Evolutionary conservation across 257 asterid species (phyloP), one percentile per base, ranked within the genome.

Genomic region (Coffea canephora): DNA sequence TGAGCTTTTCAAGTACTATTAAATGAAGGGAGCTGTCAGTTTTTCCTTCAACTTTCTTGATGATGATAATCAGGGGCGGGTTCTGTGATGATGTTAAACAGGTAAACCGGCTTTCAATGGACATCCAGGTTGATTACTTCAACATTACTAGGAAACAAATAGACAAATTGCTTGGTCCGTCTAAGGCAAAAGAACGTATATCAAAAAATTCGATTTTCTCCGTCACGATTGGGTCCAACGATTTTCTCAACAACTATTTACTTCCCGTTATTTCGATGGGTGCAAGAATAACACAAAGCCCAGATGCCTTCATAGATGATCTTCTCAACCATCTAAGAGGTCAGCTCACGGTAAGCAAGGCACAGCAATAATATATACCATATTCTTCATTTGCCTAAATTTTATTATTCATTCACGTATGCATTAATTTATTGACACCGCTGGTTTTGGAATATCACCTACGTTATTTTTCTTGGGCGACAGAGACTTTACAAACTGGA

Each of bases 91-190:
- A 34, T 34, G 46, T 18, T 14, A 36, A 18, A 65, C 92, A 95
- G 99, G 96, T 95, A 23, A 95, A 95, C 77, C 90, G 98, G 87
- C 90, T 95, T 7, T 95, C 98, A 27, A 88, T 93, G 97, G 98
- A 93, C 80, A 85, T 95, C 77, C 99, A 95, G 55, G 83, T 95
- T 5, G 99, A 95, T 84, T 95, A 95, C 87, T 95, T 95, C 91
- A 93, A 82, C 88, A 92, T 95, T 6, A 95, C 99, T 1, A 90
- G 98, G 82, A 90, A 87, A 70, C 77, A 91, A 77, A 86, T 95
- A 1, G 96, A 90, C 41, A 80, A 87, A 14, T 67, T 92, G 70
- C 46, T 93, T 77, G 97, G 98, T 48, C 62, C 89, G 61, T 83
- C 97, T 25, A 87, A 90, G 80, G 99, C 98, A 54, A 91, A 84